These are phyloP conservation scores for Aureobasidium sp. DNA, from an alignment of 2,329 filamentous ascomycete genomes.

Conservation along the genomic window DNA sequence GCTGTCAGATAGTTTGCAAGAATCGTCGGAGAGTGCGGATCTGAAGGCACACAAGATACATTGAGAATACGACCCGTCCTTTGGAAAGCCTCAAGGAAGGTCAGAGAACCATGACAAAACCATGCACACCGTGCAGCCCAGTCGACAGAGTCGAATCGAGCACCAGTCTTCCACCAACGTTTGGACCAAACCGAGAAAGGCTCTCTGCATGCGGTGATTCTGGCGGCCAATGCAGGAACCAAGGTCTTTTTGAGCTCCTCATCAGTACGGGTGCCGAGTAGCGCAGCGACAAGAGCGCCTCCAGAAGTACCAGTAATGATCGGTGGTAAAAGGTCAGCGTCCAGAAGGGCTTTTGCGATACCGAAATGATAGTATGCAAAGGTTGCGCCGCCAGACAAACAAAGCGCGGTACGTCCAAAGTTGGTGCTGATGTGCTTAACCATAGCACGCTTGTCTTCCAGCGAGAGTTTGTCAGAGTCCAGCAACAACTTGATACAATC, in stretches of 20 bases:
- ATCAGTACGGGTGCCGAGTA: slow-evolving; percentile 84
- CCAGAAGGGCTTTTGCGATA: slow-evolving; percentile 80
- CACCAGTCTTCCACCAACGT: slow-evolving; percentile 88
- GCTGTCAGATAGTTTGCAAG: slow-evolving; percentile 92
- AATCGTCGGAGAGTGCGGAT: slow-evolving; percentile 87
- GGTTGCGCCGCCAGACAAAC: slow-evolving; percentile 83
- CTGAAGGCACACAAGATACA: slow-evolving; percentile 89
- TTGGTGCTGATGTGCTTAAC: slow-evolving; percentile 89
- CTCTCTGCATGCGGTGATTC: slow-evolving; percentile 82
- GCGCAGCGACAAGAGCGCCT: slow-evolving; percentile 78
- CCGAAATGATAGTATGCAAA: slow-evolving; percentile 98
- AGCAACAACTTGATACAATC: slow-evolving; percentile 61
- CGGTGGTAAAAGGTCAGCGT: slow-evolving; percentile 76
- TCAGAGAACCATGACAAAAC: slow-evolving; percentile 88
- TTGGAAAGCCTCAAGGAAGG: slow-evolving; percentile 90
- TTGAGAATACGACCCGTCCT: slow-evolving; percentile 91
- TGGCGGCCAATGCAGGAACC: slow-evolving; percentile 75
- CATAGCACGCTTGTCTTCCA: slow-evolving; percentile 68
- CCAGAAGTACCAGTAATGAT: slow-evolving; percentile 97
- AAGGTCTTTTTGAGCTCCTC: slow-evolving; percentile 81
- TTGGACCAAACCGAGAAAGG: slow-evolving; percentile 65
- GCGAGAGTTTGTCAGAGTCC: slow-evolving; percentile 57
- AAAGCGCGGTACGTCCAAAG: slow-evolving; percentile 85
- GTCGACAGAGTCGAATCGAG: slow-evolving; percentile 85
- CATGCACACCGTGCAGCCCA: slow-evolving; percentile 82